Percentiles rank a stretch among this genome's conserved stretches.
These are phyloP conservation scores for Triticum dicoccoides DNA, from an alignment of 176 grass and related monocot species.

Conservation along the genomic window DNA sequence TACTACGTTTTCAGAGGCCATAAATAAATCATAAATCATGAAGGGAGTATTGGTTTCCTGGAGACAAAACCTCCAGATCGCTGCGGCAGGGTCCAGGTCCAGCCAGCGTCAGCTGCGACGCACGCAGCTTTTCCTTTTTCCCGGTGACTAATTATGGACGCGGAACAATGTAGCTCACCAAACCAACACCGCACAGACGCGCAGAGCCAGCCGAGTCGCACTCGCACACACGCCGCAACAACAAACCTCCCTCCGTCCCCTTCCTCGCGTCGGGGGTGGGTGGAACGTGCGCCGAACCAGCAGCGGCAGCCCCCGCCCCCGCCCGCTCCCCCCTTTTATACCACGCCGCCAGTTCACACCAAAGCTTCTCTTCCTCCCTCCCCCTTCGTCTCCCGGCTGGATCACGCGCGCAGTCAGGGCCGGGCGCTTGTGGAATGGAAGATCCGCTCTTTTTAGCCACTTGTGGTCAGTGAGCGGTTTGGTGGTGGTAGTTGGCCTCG, in stretches of 20 bases:
- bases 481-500: slow-evolving; percentile 9
- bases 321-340: slow-evolving; percentile 27
- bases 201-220: slow-evolving; percentile 34
- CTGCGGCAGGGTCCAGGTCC: background rate
- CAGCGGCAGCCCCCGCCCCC: background rate
- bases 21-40: no score
- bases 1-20: no score
- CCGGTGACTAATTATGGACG: slow-evolving; percentile 23
- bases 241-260: background rate
- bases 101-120: slow-evolving; percentile 15
- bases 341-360: slow-evolving; percentile 7
- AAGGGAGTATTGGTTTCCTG: no score
- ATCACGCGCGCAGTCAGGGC: slow-evolving; percentile 4
- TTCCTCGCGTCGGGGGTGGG: background rate
- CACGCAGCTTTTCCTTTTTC: slow-evolving; percentile 15
- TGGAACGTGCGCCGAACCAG: slow-evolving; percentile 44
- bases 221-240: slow-evolving; percentile 8
- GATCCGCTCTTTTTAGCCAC: slow-evolving; percentile 30
- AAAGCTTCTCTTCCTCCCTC: slow-evolving; percentile 19
- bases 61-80: slow-evolving; percentile 9
- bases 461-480: slow-evolving; percentile 8
- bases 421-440: slow-evolving; percentile 11
- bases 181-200: slow-evolving; percentile 9
- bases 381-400: slow-evolving; percentile 21
- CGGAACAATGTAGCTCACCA: slow-evolving; percentile 11